A percentile compares a stretch with the other conserved stretches of the same genome.
phyloP scores from a whole-genome alignment of 1,139 yeast genomes.

The Magnusiomyces suaveolens region DNA sequence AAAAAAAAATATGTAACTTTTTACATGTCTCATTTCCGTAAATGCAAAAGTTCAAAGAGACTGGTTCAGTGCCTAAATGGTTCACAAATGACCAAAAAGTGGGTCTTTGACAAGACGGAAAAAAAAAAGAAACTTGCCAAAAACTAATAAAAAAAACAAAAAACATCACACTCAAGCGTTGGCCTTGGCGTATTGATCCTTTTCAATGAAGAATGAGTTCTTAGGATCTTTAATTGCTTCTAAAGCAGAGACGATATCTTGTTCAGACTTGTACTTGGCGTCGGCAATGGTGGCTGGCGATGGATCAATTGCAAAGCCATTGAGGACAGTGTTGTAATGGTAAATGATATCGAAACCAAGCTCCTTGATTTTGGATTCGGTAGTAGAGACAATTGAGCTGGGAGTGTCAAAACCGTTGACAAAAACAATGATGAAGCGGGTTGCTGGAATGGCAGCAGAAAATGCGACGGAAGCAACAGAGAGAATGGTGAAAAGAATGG shows the following conservation, averaged over 20 bases:
- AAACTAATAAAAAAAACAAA: too few species aligned
- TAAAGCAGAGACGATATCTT: conserved; percentile 19
- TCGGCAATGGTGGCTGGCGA: conserved; percentile 11
- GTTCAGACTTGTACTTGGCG: conserved; percentile 11
- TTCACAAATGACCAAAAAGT: too few species aligned
- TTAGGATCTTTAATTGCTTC: conserved; percentile 23
- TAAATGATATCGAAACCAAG: conserved; percentile 35
- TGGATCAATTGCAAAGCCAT: conserved; percentile 32
- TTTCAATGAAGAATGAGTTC: conserved; percentile 36
- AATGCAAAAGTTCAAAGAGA: too few species aligned
- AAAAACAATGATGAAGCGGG: conserved; percentile 22
- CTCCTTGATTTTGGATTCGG: conserved; percentile 28
- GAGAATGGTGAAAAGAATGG: neutral
- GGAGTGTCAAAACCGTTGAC: conserved; percentile 32
- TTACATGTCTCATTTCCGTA: too few species aligned
- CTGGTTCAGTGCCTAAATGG: too few species aligned
- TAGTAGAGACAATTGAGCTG: conserved; percentile 26
- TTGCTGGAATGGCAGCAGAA: neutral
- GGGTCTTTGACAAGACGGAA: too few species aligned
- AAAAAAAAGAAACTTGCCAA: too few species aligned
- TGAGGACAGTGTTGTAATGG: conserved; percentile 33
- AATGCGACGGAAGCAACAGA: neutral
- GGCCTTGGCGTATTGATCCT: conserved; percentile 30
- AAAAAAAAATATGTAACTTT: too few species aligned
- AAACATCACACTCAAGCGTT: too few species aligned